phyloP scores from a whole-genome alignment of 225 moss, liverwort and hornwort genomes.

The Thuidium tamariscinum region DNA sequence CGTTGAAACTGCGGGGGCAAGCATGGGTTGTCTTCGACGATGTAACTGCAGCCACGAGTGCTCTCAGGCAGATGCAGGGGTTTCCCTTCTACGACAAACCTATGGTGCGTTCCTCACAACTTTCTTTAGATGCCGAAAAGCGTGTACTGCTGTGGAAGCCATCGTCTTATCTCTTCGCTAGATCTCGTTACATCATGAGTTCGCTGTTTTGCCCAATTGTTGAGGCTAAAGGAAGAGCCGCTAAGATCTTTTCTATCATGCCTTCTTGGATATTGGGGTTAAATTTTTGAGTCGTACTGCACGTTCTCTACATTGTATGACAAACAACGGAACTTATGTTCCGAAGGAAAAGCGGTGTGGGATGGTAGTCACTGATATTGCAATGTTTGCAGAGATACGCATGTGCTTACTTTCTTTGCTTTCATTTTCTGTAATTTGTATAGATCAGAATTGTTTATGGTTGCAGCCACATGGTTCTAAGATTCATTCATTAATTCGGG shows the following conservation, averaged over 20 bases:
- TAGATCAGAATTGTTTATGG: not conserved
- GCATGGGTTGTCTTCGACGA: constrained; percentile 99
- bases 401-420: not conserved
- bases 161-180: not conserved
- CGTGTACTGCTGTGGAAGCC: not conserved
- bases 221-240: not conserved
- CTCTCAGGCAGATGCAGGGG: constrained; percentile 97
- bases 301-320: not conserved
- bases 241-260: not conserved
- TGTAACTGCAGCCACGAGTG: constrained; percentile 91
- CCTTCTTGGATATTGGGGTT: not conserved
- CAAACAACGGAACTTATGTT: not conserved
- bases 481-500: not conserved
- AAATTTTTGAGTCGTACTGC: not conserved
- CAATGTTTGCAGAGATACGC: not conserved
- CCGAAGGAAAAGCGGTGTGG: not conserved
- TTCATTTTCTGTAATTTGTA: not conserved
- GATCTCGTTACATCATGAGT: not conserved
- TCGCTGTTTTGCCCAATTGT: not conserved
- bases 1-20: constrained; percentile 91
- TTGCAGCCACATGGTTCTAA: not conserved
- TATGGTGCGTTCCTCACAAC: constrained; percentile 48
- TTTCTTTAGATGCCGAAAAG: not conserved
- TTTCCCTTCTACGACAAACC: constrained; percentile 97
- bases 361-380: not conserved